Percentiles rank a stretch among this genome's conserved stretches.
These are phyloP conservation scores for Cystobasidium sp. DNA, from an alignment of 1,284 basidiomycete species.

Conservation along the genomic window DNA sequence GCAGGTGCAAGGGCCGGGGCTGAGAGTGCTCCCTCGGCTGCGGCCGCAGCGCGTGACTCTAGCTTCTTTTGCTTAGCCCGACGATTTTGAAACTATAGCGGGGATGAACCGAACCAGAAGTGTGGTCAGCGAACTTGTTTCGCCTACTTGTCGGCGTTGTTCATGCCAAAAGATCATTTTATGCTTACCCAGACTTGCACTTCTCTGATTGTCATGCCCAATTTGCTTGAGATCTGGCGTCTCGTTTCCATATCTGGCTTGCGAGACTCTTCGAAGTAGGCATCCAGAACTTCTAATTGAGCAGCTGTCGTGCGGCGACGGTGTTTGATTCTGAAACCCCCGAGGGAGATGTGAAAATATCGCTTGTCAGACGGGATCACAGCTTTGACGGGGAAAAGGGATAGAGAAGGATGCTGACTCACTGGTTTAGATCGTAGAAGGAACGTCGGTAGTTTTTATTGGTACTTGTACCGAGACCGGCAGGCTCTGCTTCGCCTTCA, in stretches of 20 bases:
- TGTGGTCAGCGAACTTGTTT: too few relatives aligned
- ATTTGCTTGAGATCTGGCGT: conserved; percentile 74
- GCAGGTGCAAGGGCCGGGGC: background rate
- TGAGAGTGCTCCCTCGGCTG: background rate
- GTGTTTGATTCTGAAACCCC: conserved; percentile 52
- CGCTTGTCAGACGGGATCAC: background rate
- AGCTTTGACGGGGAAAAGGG: background rate
- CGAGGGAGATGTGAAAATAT: background rate
- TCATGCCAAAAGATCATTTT: background rate
- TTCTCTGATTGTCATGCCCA: conserved; percentile 87
- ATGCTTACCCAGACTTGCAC: conserved; percentile 72
- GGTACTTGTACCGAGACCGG: too few relatives aligned
- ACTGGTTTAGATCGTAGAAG: conserved; percentile 1
- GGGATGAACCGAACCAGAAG: background rate
- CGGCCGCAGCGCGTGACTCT: conserved; percentile 35
- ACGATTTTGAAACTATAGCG: conserved; percentile 55
- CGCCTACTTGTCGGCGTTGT: too few relatives aligned
- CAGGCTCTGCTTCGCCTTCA: too few relatives aligned
- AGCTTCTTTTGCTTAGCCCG: conserved; percentile 55
- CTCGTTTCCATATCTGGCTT: conserved; percentile 83
- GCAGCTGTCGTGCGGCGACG: conserved; percentile 53
- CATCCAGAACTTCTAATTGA: conserved; percentile 69
- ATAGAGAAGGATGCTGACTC: background rate
- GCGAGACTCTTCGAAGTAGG: conserved; percentile 79
- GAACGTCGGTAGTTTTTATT: too few relatives aligned